Base-by-base conservation (phyloP, 345 rosid species). In the Geranium brycei region DNA sequence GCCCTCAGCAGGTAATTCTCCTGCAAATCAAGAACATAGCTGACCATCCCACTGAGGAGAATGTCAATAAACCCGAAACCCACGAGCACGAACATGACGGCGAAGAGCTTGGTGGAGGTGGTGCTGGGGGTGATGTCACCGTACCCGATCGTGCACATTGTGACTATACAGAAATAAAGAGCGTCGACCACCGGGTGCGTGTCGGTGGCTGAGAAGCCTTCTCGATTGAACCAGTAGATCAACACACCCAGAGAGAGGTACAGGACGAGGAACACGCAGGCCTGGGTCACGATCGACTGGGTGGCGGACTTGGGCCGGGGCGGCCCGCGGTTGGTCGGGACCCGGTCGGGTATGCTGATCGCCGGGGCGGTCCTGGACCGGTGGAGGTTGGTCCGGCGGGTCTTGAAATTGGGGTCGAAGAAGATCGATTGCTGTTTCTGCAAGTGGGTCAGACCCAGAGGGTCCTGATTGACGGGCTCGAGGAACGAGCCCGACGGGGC, bases 101-200 rank as follows among this genome's bases (percentile, higher is more conserved):
- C 86, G 62, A 93, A 90, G 69, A 93, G 19, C 80, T 88, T 93
- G 16, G 99, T 93, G 0, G 75, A 31, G 4, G 68, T 64, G 31
- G 67, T 85, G 16, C 80, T 73, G 0, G 97, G 95, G 1, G 87
- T 90, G 6, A 93, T 93, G 64, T 93, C 99, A 58, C 97, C 97
- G 62, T 88, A 93, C 15, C 96, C 97, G 57, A 92, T 89, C 0
- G 98, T 92, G 72, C 98, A 92, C 95, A 92, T 86, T 3, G 98
- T 92, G 0, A 92, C 97, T 17, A 87, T 82, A 68, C 96, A 88
- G 68, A 93, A 93, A 73, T 88, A 93, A 62, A 93, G 67, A 6
- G 91, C 97, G 71, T 88, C 99, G 62, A 87, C 91, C n/a, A 90
- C 79, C 0, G 96, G 99, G 60, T 92, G 91, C 32, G 96, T 93